Conservation (phyloP, 768 basidiomycete genomes). For the Auriscalpium vulgare region DNA sequence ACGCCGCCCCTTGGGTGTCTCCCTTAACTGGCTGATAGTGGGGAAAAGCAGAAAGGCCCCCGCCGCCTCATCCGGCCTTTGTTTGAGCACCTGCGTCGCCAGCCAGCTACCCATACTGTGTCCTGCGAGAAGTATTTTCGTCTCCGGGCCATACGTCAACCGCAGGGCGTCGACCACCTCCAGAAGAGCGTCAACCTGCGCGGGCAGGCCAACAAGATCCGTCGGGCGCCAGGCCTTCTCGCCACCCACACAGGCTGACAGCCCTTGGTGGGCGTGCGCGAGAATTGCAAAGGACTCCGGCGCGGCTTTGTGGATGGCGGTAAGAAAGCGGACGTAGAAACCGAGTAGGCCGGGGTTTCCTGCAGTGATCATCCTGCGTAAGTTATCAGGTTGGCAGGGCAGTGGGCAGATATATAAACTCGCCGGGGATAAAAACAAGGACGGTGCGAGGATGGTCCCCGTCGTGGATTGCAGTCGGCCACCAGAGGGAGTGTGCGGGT, state of each 20-base stretch:
- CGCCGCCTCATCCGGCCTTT: conserved; percentile 43
- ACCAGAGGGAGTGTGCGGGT: conserved; percentile 45
- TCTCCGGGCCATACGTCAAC: conserved; percentile 38
- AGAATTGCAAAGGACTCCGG: conserved; percentile 41
- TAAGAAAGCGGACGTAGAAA: conserved; percentile 64
- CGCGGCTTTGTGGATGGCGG: conserved; percentile 32
- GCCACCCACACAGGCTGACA: conserved; percentile 37
- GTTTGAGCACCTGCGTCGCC: conserved; percentile 43
- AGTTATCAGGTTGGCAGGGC: conserved; percentile 5
- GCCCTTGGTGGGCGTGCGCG: conserved; percentile 34
- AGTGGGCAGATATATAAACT: neutral
- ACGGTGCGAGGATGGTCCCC: neutral
- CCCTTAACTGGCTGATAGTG: conserved; percentile 52
- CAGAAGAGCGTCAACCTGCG: conserved; percentile 6
- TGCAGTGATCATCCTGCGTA: conserved; percentile 20
- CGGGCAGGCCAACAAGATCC: conserved; percentile 1
- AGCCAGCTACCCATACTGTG: conserved; percentile 77
- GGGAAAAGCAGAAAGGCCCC: conserved; percentile 62
- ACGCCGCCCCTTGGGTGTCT: conserved; percentile 54
- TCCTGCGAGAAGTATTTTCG: conserved; percentile 42
- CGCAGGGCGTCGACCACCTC: conserved; percentile 52
- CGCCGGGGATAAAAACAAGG: conserved; percentile 11
- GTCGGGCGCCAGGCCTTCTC: conserved; percentile 26
- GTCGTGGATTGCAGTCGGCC: conserved; percentile 26
- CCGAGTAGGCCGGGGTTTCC: conserved; percentile 54